Evolutionary conservation across 2,329 filamentous ascomycete species (phyloP), one percentile per base, ranked within the genome.

Genomic region (Trichoderma sp.): DNA sequence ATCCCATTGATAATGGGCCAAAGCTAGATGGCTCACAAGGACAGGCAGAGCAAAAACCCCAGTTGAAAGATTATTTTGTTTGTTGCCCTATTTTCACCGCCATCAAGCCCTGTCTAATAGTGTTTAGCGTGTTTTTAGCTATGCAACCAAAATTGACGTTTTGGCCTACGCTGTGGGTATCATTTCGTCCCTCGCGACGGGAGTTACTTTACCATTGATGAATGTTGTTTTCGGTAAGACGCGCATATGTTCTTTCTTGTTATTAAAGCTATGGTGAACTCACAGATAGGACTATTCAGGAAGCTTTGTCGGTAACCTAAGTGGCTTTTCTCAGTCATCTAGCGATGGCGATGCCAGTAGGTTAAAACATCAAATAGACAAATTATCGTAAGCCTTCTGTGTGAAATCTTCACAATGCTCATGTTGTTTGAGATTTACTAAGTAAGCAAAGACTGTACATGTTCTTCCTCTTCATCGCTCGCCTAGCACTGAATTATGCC

Each of bases 161-260:
- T 69, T 82, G 35, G 78, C 85, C 49, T 83, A 87, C 74, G 77
- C 75, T 24, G 76, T 78, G 8, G 86, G 84, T n/a, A 74, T 76
- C 13, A 4, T 86, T 49, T 82, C 85, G 61, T 85, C 85, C 16
- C 80, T 86, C 10, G 86, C 82, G 24, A 81, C 85, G 2, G 86
- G 86, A 68, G 76, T 83, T 49, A 88, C 87, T 2, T 76, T 89
- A 55, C 87, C 87, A 0, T 72, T 89, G 61, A 87, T 89, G 83
- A 89, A 88, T 69, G 81, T 88, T 14, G 79, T 88, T 19, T 88
- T 88, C 74, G 86, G 85, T 82, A 49, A 24, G 19, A 13, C 10
- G 13, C 47, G 4, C n/a, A 13, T 3, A 24, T 24, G 11, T 24
- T 49, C 1, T n/a, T 49, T 21, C n/a, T 24, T 24, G 8, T 13